Evolutionary conservation across 2,329 filamentous ascomycete species (phyloP).

Genomic region (Fusarium aywerte): DNA sequence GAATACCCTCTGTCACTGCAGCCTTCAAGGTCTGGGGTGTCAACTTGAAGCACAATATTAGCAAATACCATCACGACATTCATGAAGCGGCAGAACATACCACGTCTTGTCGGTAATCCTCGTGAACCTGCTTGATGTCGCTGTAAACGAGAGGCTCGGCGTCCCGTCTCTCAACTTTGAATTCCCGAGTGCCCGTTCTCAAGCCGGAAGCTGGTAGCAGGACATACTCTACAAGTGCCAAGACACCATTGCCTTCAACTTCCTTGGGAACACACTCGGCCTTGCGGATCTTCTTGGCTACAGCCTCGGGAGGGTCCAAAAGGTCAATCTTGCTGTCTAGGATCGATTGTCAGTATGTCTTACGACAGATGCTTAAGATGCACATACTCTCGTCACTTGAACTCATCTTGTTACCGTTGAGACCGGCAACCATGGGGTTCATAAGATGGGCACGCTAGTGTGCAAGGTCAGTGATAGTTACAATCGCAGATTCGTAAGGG

Average conservation of each 20-base stretch:
- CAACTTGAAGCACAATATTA: slow-evolving; percentile 56
- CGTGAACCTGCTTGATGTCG: slow-evolving; percentile 77
- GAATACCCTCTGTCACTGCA: slow-evolving; percentile 80
- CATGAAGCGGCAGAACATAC: slow-evolving; percentile 57
- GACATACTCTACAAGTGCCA: slow-evolving; percentile 88
- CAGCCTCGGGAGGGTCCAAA: slow-evolving; percentile 79
- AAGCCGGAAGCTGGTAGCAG: slow-evolving; percentile 81
- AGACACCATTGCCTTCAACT: slow-evolving; percentile 85
- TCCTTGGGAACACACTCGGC: slow-evolving; percentile 80
- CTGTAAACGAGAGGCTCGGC: slow-evolving; percentile 82
- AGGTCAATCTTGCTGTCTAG: slow-evolving; percentile 90
- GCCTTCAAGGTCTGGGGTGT: slow-evolving; percentile 89
- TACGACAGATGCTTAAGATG: not conserved
- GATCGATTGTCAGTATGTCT: not conserved
- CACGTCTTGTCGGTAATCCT: slow-evolving; percentile 83
- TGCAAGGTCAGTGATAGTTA: slow-evolving; percentile 9
- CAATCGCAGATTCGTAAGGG: too few relatives aligned
- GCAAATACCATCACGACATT: not conserved
- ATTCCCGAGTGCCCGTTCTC: slow-evolving; percentile 65
- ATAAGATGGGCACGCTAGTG: slow-evolving; percentile 53
- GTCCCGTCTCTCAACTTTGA: slow-evolving; percentile 76
- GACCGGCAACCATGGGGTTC: slow-evolving; percentile 86
- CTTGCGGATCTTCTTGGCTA: slow-evolving; percentile 87
- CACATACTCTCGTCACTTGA: slow-evolving; percentile 71
- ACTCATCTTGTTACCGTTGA: slow-evolving; percentile 88